Percentiles rank a stretch among this genome's conserved stretches.
These are phyloP conservation scores for Saccharum officinarum DNA, from an alignment of 176 grass and related monocot species.

Conservation along the genomic window DNA sequence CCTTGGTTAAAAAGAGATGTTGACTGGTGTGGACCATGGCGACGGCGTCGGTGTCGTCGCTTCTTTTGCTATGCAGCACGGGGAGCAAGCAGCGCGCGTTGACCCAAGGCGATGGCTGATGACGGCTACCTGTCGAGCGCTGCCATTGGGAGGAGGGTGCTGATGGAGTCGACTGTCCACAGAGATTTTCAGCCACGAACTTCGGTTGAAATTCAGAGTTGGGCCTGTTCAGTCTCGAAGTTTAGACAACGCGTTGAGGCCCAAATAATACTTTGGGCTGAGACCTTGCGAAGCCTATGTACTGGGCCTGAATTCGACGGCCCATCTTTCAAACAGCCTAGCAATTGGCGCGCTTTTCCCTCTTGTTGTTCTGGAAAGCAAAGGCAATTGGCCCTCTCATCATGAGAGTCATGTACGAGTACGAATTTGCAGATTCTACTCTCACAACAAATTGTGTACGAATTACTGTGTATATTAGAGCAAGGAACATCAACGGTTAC, in stretches of 20 bases:
- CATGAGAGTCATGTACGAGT: background rate
- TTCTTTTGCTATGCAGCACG: background rate
- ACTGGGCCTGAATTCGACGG: background rate
- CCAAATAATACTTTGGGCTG: background rate
- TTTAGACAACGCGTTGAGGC: background rate
- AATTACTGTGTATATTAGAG: background rate
- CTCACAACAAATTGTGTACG: no score
- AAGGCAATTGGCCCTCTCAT: background rate
- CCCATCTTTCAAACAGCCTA: background rate
- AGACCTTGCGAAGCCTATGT: background rate
- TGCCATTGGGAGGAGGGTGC: no score
- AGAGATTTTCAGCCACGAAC: background rate
- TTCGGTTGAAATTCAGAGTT: background rate
- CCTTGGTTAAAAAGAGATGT: background rate
- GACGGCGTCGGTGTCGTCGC: background rate
- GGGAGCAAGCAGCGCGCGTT: background rate
- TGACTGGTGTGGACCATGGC: background rate
- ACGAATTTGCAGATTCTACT: background rate
- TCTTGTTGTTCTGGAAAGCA: background rate
- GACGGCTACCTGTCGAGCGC: no score
- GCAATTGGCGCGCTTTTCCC: background rate
- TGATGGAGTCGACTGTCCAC: no score
- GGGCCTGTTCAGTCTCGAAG: background rate
- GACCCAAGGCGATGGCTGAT: no score
- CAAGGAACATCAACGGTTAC: background rate